Conservation (phyloP, 176 grass and related monocot species). For the Eleusine indica region DNA sequence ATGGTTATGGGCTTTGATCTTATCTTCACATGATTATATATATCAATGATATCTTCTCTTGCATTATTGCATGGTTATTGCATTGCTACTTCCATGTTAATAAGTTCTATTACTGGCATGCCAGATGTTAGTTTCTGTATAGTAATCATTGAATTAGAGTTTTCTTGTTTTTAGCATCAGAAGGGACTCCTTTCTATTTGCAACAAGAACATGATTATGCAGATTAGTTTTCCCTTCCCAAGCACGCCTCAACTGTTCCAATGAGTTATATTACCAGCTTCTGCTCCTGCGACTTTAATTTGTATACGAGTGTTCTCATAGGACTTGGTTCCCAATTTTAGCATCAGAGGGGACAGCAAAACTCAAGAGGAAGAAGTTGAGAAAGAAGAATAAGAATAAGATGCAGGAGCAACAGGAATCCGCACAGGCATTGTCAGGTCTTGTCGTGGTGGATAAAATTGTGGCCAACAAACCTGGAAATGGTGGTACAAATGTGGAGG, state of each 20-base stretch:
- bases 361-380: not conserved
- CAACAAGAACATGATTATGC: not conserved
- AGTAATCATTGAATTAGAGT: no score
- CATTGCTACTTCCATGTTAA: not conserved
- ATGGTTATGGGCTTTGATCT: not conserved
- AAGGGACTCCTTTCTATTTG: no score
- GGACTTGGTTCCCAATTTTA: not conserved
- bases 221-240: not conserved
- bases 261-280: no score
- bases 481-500: no score
- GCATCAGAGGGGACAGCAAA: not conserved
- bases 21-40: not conserved
- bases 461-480: no score
- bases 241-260: not conserved
- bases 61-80: not conserved
- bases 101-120: not conserved
- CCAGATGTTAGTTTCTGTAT: not conserved
- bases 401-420: not conserved
- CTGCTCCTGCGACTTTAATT: no score
- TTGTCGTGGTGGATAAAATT: no score
- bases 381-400: not conserved
- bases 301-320: no score
- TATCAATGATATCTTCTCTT: no score
- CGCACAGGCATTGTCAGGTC: not conserved
- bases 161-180: no score